phyloP scores from a whole-genome alignment of 305 asterid genomes.

The Ruellia speciosa region DNA sequence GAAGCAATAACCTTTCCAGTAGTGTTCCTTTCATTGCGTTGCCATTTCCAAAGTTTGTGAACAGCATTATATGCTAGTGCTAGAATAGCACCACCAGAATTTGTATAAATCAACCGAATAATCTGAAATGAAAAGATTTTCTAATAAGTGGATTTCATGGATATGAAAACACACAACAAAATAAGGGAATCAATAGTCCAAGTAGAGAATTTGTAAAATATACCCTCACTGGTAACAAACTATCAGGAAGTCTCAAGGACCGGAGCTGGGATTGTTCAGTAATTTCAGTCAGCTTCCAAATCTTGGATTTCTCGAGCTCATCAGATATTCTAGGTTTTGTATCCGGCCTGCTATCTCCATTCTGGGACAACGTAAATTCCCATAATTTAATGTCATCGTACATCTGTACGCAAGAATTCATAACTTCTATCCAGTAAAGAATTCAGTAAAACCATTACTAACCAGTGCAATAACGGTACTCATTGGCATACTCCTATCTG shows the following conservation, averaged over 20 bases:
- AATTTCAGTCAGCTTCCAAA: slow-evolving; percentile 53
- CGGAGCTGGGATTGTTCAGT: slow-evolving; percentile 48
- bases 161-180: not conserved
- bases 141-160: too few relatives aligned
- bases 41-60: slow-evolving; percentile 82
- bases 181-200: not conserved
- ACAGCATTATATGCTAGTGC: slow-evolving; percentile 58
- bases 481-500: not conserved
- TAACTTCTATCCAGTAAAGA: not conserved
- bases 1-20: slow-evolving; percentile 38
- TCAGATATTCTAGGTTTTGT: slow-evolving; percentile 38
- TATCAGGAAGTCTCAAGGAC: slow-evolving; percentile 50
- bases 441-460: not conserved
- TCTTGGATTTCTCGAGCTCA: slow-evolving; percentile 34
- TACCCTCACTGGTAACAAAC: slow-evolving; percentile 45
- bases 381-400: too few relatives aligned
- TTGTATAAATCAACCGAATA: slow-evolving; percentile 48
- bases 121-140: slow-evolving; percentile 33
- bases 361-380: slow-evolving; percentile 20
- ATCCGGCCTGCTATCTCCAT: slow-evolving; percentile 41
- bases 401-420: too few relatives aligned
- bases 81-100: slow-evolving; percentile 53
- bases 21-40: slow-evolving; percentile 33
- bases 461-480: not conserved
- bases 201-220: not conserved